Evolutionary conservation across 1,139 yeast genomes (phyloP).

Genomic region (Maudiozyma humilis): DNA sequence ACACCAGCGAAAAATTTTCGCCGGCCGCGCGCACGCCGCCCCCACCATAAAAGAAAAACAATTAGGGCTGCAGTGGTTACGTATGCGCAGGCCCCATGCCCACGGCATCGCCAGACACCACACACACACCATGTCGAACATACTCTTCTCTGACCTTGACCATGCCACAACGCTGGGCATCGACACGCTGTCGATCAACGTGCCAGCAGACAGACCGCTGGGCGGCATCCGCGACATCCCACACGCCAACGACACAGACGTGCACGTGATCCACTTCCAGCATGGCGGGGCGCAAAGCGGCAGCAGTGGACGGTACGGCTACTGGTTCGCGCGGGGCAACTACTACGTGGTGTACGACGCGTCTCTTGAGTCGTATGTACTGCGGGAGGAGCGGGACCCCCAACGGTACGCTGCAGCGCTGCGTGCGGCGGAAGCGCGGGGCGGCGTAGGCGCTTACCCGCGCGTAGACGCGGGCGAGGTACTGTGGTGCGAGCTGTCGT

Average conservation of each 20-base stretch:
- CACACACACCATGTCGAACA: slow-evolving; percentile 11
- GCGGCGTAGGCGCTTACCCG: slow-evolving; percentile 21
- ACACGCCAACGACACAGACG: slow-evolving; percentile 7
- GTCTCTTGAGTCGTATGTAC: slow-evolving; percentile 13
- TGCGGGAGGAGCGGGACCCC: slow-evolving; percentile 12
- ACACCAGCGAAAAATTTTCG: neutral
- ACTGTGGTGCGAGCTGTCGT: slow-evolving; percentile 21
- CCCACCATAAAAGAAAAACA: no score
- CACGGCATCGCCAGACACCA: no score
- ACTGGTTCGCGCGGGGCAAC: slow-evolving; percentile 21
- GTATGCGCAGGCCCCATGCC: neutral
- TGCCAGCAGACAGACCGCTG: slow-evolving; percentile 20
- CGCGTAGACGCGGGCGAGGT: slow-evolving; percentile 15
- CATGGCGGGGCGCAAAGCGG: no score
- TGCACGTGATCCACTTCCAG: slow-evolving; percentile 27
- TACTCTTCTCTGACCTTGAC: slow-evolving; percentile 13
- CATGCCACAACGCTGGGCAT: slow-evolving; percentile 21
- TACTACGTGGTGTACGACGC: slow-evolving; percentile 15
- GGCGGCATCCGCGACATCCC: slow-evolving; percentile 24
- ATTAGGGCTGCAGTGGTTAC: neutral
- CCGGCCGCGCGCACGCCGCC: no score
- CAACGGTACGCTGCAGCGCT: slow-evolving; percentile 12
- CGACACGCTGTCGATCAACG: slow-evolving; percentile 22
- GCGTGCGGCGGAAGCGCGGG: slow-evolving; percentile 8
- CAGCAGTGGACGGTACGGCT: slow-evolving; percentile 25